phyloP scores from a whole-genome alignment of 169 alveolate species.

The Perkinsus marinus region DNA sequence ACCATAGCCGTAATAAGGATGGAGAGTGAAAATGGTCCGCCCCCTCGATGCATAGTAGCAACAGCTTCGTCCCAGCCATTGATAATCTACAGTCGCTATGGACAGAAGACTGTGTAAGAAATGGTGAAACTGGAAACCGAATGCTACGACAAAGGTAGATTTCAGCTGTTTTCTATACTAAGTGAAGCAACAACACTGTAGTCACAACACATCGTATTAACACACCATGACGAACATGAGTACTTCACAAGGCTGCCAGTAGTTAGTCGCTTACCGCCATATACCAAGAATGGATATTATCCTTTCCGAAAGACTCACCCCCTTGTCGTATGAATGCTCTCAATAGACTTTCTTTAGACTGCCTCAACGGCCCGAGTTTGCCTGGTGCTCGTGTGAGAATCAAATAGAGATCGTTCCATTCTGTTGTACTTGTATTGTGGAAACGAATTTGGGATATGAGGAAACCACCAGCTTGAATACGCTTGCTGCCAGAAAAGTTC shows the following conservation, averaged over 20 bases:
- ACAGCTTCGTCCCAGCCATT: neutral
- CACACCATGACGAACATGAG: no score
- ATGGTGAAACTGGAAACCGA: neutral
- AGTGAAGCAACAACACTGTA: no score
- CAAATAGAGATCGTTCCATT: neutral
- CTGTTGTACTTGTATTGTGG: neutral
- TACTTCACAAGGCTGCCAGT: no score
- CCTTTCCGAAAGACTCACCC: no score
- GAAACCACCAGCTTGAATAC: neutral
- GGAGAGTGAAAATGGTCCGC: neutral
- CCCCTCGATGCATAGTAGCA: neutral
- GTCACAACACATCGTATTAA: no score
- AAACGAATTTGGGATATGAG: neutral
- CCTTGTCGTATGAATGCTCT: no score
- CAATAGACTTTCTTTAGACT: no score
- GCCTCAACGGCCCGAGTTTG: neutral
- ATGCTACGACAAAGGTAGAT: neutral
- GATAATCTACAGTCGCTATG: neutral
- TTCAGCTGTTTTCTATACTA: no score
- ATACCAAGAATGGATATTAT: no score
- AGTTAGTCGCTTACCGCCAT: no score
- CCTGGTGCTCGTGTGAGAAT: neutral
- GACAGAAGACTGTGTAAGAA: neutral
- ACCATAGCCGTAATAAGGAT: neutral
- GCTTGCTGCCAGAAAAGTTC: neutral